Conservation (phyloP, 768 basidiomycete species). For the Boletus vermiculosoides region DNA sequence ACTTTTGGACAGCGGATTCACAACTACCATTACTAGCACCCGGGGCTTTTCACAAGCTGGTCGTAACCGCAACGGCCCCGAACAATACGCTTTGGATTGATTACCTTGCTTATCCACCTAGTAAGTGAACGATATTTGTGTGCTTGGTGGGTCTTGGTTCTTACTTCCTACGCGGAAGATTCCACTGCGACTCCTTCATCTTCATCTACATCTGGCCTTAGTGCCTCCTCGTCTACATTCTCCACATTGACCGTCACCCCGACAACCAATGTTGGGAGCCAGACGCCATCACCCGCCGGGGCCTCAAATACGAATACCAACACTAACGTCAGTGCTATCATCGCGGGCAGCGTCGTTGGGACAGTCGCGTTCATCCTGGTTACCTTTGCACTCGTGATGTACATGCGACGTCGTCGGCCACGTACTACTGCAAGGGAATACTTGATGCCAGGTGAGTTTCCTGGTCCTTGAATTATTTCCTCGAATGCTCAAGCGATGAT, state of each 20-base stretch:
- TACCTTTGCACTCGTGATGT: neutral
- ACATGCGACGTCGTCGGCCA: neutral
- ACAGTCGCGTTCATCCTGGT: neutral
- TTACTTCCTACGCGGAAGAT: neutral
- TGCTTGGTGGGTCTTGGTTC: neutral
- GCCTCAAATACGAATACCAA: neutral
- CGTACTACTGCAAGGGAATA: neutral
- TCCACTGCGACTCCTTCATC: neutral
- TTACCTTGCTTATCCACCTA: neutral
- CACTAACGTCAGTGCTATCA: neutral
- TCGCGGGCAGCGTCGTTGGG: neutral
- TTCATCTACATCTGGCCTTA: neutral
- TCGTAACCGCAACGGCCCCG: neutral
- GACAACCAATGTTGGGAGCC: neutral
- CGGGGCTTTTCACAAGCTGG: neutral
- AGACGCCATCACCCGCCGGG: neutral
- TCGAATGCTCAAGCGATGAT: neutral
- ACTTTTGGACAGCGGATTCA: neutral
- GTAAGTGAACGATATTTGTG: neutral
- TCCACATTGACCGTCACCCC: neutral
- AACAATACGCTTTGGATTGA: slow-evolving; percentile 1
- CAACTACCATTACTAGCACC: neutral
- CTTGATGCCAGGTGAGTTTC: neutral
- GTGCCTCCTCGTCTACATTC: neutral
- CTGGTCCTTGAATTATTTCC: no score